These are phyloP conservation scores for Aspergillus carlsbadensis DNA, from an alignment of 495 filamentous ascomycete genomes.

Conservation along the genomic window DNA sequence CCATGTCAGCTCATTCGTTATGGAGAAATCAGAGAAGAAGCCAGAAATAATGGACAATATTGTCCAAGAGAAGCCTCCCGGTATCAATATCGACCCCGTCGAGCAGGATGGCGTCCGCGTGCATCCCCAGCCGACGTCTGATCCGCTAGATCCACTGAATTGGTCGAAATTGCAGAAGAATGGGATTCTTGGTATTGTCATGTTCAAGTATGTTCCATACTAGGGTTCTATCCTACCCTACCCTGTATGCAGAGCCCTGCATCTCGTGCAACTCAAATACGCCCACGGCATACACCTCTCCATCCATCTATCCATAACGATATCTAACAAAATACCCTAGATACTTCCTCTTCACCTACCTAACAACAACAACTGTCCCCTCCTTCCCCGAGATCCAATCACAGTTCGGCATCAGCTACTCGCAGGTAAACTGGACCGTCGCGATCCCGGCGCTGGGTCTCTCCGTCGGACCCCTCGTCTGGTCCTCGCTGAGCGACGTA, in stretches of 20 bases:
- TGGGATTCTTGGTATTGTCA: slow-evolving; percentile 53
- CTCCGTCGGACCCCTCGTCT: slow-evolving; percentile 56
- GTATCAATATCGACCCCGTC: slow-evolving; percentile 6
- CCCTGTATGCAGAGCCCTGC: not conserved
- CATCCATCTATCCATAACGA: not conserved
- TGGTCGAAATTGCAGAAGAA: slow-evolving; percentile 53
- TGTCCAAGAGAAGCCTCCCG: slow-evolving; percentile 4
- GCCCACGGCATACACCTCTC: not conserved
- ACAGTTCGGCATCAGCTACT: slow-evolving; percentile 47
- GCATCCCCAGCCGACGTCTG: slow-evolving; percentile 52
- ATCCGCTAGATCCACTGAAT: slow-evolving; percentile 59
- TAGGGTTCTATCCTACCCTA: too few relatives aligned
- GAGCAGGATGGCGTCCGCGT: slow-evolving; percentile 37
- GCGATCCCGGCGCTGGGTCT: slow-evolving; percentile 61
- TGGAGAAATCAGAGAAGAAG: slow-evolving; percentile 3
- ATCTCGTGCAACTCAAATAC: not conserved
- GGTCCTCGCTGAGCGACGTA: slow-evolving; percentile 57
- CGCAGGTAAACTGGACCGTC: slow-evolving; percentile 63
- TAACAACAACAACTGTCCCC: slow-evolving; percentile 61
- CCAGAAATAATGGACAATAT: not conserved
- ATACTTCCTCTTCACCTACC: slow-evolving; percentile 66
- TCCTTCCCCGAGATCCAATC: slow-evolving; percentile 54
- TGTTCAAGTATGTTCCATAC: slow-evolving; percentile 49
- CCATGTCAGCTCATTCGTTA: not conserved
- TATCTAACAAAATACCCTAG: slow-evolving; percentile 25